Conservation (phyloP, 495 filamentous ascomycete genomes). For the Echria macrotheca region DNA sequence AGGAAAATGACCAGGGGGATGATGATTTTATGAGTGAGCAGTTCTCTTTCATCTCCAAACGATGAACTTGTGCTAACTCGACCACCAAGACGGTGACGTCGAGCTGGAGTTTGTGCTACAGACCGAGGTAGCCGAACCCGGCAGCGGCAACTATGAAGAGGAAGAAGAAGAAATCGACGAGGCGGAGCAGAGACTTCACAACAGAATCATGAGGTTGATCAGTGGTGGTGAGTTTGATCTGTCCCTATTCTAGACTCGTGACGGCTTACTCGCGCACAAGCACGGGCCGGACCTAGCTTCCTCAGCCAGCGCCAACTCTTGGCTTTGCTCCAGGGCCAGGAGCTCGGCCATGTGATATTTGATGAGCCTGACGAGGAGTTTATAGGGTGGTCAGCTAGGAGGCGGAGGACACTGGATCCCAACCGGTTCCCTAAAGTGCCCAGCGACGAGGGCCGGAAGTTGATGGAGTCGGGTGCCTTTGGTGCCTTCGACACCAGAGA, state of each 20-base stretch:
- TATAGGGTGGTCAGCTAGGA: background rate
- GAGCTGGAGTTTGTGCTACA: slow-evolving; percentile 29
- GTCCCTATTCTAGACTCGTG: slow-evolving; percentile 8
- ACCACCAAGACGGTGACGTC: slow-evolving; percentile 25
- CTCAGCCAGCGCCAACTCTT: slow-evolving; percentile 43
- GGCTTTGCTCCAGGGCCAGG: slow-evolving; percentile 41
- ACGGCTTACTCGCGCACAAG: no score
- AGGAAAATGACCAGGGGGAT: slow-evolving; percentile 30
- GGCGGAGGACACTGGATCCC: slow-evolving; percentile 30
- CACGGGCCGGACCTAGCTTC: slow-evolving; percentile 18
- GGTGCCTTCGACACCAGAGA: slow-evolving; percentile 55
- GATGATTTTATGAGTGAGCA: slow-evolving; percentile 35
- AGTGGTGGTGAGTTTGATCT: slow-evolving; percentile 24
- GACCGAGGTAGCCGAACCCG: slow-evolving; percentile 6
- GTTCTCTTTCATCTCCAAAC: no score
- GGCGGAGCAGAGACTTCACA: slow-evolving; percentile 15
- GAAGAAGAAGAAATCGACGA: slow-evolving; percentile 1
- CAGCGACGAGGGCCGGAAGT: slow-evolving; percentile 62
- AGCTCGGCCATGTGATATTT: slow-evolving; percentile 32
- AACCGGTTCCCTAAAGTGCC: slow-evolving; percentile 67
- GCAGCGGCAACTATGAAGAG: slow-evolving; percentile 3
- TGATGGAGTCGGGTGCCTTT: slow-evolving; percentile 78
- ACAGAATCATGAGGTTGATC: slow-evolving; percentile 27
- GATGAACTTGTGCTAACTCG: no score
- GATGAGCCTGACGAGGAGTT: slow-evolving; percentile 35